A percentile compares a stretch with the other conserved stretches of the same genome.
Evolutionary conservation across 2,329 filamentous ascomycete genomes (phyloP).

Genomic region (Nannizziopsis arthrosporioides): DNA sequence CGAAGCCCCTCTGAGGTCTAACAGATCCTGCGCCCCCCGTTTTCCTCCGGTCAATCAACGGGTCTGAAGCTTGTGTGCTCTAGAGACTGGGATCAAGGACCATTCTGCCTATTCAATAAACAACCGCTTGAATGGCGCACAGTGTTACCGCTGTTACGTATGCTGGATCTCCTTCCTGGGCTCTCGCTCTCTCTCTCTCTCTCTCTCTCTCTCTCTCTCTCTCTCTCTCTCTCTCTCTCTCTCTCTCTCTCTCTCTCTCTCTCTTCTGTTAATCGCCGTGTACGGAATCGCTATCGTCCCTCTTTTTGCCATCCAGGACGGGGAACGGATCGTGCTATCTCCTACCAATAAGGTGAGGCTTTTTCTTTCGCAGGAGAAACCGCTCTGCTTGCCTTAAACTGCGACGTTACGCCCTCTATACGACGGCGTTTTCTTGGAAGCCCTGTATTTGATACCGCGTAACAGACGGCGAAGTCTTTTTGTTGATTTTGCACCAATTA

Average conservation of each 20-base stretch:
- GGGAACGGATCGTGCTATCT: conserved; percentile 8
- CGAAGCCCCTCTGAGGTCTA: no score
- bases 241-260: background rate
- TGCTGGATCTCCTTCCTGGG: background rate
- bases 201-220: background rate
- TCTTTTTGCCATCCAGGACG: background rate
- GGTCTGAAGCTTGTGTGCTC: background rate
- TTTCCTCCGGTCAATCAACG: background rate
- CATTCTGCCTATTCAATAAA: conserved; percentile 2
- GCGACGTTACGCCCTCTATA: background rate
- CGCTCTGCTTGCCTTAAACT: no score
- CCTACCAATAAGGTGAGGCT: conserved; percentile 1
- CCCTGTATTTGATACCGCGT: background rate
- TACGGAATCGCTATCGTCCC: background rate
- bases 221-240: no score
- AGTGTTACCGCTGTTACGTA: conserved; percentile 9
- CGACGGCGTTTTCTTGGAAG: background rate
- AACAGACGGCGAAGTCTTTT: background rate
- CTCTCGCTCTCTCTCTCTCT: background rate
- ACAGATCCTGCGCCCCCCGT: background rate
- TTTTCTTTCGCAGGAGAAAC: no score
- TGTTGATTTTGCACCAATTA: background rate
- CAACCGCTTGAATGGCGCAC: conserved; percentile 1
- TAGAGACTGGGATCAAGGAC: background rate
- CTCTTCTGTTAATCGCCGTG: background rate